These are phyloP conservation scores for Schizophyllum commune DNA, from an alignment of 1,284 basidiomycete genomes.

Conservation along the genomic window DNA sequence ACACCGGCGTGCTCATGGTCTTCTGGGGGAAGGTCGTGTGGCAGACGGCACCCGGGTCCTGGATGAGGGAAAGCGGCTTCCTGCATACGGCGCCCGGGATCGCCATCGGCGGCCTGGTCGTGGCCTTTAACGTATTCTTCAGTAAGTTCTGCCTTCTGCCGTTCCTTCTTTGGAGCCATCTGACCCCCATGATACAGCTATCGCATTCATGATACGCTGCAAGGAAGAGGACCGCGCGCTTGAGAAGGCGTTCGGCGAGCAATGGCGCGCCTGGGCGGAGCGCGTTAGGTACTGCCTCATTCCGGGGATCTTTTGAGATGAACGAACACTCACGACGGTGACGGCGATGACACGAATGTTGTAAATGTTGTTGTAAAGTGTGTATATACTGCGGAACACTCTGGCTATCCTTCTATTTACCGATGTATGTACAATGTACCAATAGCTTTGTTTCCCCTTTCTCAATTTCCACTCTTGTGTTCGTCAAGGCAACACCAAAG, in stretches of 20 bases:
- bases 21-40: conserved; percentile 8
- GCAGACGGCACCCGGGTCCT: conserved; percentile 8
- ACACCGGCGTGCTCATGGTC: conserved; percentile 13
- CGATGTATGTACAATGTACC: neutral
- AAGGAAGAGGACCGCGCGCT: conserved; percentile 12
- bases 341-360: no score
- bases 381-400: neutral
- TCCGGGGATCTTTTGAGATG: conserved; percentile 3
- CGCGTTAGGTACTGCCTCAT: conserved; percentile 3
- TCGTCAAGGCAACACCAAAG: no score
- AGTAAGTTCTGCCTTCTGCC: neutral
- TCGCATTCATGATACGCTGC: conserved; percentile 5
- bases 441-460: no score
- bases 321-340: neutral
- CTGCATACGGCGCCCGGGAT: neutral
- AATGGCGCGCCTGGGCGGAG: conserved; percentile 9
- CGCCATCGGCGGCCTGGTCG: neutral
- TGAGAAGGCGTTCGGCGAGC: conserved; percentile 10
- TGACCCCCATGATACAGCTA: neutral
- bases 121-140: conserved; percentile 1
- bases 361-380: neutral
- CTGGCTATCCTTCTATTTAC: neutral
- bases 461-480: no score
- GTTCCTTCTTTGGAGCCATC: neutral
- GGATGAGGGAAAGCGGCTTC: conserved; percentile 13